phyloP scores from a whole-genome alignment of 495 filamentous ascomycete species.

The Annulohypoxylon maeteangense region DNA sequence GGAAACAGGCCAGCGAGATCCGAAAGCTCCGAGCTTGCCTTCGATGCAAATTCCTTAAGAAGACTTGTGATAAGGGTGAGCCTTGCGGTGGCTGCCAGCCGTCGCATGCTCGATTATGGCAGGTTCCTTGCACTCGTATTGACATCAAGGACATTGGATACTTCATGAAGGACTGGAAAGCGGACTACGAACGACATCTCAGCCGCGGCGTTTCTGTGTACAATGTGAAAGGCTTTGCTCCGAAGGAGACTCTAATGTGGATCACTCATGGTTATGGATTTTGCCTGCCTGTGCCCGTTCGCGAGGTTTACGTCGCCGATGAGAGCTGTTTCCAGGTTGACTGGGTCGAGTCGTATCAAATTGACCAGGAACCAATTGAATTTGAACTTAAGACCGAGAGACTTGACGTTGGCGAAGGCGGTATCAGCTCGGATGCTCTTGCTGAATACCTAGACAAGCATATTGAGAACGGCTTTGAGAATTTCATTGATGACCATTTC shows the following conservation, averaged over 20 bases:
- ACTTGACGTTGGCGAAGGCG: constrained; percentile 84
- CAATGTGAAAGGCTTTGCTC: constrained; percentile 92
- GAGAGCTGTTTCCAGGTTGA: constrained; percentile 92
- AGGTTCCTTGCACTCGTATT: constrained; percentile 93
- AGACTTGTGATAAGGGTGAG: constrained; percentile 95
- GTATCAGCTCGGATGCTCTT: constrained; percentile 77
- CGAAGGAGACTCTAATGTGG: constrained; percentile 79
- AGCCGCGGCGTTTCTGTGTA: constrained; percentile 85
- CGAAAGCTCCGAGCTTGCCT: constrained; percentile 90
- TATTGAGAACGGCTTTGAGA: constrained; percentile 87
- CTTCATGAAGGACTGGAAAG: constrained; percentile 98
- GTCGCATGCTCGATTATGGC: constrained; percentile 91
- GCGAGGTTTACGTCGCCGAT: constrained; percentile 89
- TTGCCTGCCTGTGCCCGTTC: constrained; percentile 85
- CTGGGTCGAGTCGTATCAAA: constrained; percentile 82
- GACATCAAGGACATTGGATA: constrained; percentile 97
- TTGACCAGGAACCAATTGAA: constrained; percentile 72
- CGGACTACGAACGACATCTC: constrained; percentile 90
- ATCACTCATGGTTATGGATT: constrained; percentile 92
- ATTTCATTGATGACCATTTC: constrained; percentile 93
- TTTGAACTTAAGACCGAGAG: constrained; percentile 87
- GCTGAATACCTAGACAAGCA: constrained; percentile 93
- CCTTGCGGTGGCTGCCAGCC: constrained; percentile 93
- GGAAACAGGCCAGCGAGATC: constrained; percentile 93
- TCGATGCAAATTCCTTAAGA: constrained; percentile 97